Evolutionary conservation across 805 yeast species (phyloP), one percentile per base, ranked within the genome.

Genomic region (Metschnikowia matae): DNA sequence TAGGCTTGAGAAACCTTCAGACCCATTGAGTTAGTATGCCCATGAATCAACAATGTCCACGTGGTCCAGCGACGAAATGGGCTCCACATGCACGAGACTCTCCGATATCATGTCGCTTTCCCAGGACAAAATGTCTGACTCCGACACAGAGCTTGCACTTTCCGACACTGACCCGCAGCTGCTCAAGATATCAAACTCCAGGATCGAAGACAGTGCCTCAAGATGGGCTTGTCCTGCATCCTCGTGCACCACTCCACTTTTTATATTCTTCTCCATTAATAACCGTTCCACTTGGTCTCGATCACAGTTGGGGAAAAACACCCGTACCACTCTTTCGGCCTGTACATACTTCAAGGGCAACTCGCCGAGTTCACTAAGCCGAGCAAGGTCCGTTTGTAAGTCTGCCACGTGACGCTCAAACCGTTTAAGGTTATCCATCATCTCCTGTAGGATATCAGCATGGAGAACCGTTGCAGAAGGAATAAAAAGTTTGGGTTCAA

Each of bases 241-340:
- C 41, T 75, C 70, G 54, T 67, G 65, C 17, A 85, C 81, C 21
- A 75, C 66, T 2, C 90, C 91, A 10, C 78, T 73, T 1, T 77
- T 63, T 6, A 87, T 79, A 21, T 80, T 85, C 52, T 80, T 72
- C 40, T 86, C 94, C 37, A 73, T 62, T 52, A 86, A 66, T 52
- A 87, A 65, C 18, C 55, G 53, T 57, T 83, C 85, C 57, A 87
- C 79, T 56, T 81, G 81, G 5, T 64, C 69, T 6, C 75, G 66
- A 52, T 85, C 89, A 52, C 85, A 76, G 62, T 85, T 87, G 33
- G 92, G 89, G 68, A 89, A 87, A 62, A 80, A 84, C 13, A 84
- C 80, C 55, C 84, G 69, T 10, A 58, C 52, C 31, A 68, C 61
- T 48, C 65, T 65, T 31, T 73, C 68, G 11, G 68, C 62, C 36